These are phyloP conservation scores for Wickerhamiella siamensis DNA, from an alignment of 805 yeast species.

Conservation along the genomic window DNA sequence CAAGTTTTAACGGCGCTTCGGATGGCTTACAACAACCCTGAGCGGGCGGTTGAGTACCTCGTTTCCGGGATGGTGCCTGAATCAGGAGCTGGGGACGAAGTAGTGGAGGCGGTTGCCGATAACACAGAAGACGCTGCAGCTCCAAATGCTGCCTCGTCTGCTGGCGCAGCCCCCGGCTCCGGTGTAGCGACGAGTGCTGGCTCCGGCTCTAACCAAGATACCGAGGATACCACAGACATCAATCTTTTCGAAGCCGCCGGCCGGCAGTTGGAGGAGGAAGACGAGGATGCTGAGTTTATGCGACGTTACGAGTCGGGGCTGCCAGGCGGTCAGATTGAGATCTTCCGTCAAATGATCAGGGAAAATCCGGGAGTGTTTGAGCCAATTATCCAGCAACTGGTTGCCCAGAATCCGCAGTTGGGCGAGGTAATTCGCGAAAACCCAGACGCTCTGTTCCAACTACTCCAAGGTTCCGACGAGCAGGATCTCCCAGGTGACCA, in stretches of 20 bases:
- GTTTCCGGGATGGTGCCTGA: conserved; percentile 71
- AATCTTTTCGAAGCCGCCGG: conserved; percentile 30
- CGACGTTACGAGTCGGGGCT: conserved; percentile 27
- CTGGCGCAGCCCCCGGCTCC: conserved; percentile 12
- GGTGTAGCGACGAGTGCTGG: conserved; percentile 18
- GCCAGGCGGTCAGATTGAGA: conserved; percentile 35
- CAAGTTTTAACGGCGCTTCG: conserved; percentile 83
- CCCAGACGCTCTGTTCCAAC: conserved; percentile 78
- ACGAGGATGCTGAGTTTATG: conserved; percentile 21
- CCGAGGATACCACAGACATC: conserved; percentile 22
- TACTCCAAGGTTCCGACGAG: conserved; percentile 39
- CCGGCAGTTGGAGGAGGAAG: conserved; percentile 21
- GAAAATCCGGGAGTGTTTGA: conserved; percentile 82
- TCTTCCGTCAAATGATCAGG: conserved; percentile 63
- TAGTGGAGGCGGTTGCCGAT: conserved; percentile 19
- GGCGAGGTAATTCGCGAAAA: conserved; percentile 36
- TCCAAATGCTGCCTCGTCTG: conserved; percentile 16
- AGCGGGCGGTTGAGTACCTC: conserved; percentile 91
- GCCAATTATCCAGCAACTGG: conserved; percentile 67
- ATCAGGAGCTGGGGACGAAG: conserved; percentile 20
- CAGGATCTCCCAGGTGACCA: conserved; percentile 11
- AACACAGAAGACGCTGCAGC: conserved; percentile 17
- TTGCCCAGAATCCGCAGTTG: conserved; percentile 69
- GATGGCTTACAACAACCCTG: conserved; percentile 95
- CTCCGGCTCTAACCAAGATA: background rate